Conservation (phyloP, 441 rosid species). For the Lepidium campestre region DNA sequence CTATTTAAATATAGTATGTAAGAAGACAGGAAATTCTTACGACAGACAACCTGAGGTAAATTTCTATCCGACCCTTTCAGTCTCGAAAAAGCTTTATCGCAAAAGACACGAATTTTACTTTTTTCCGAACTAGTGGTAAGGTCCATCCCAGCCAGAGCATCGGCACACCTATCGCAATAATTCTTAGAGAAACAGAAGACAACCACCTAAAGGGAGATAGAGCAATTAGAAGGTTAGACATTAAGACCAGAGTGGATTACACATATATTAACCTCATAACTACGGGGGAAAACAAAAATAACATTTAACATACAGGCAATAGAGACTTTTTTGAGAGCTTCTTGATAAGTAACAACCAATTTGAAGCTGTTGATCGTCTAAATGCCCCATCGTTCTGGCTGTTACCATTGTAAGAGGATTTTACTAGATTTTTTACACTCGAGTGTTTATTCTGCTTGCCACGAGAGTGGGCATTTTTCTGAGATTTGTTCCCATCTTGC, state of each 20-base stretch:
- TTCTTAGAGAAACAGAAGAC: constrained; percentile 97
- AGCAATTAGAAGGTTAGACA: constrained; percentile 2
- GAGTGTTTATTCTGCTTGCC: constrained; percentile 79
- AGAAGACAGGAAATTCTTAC: not conserved
- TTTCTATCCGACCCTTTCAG: constrained; percentile 93
- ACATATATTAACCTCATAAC: constrained; percentile 1
- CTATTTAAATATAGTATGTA: constrained; percentile 9
- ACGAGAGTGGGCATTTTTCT: constrained; percentile 61
- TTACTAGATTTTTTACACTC: constrained; percentile 46
- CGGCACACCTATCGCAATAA: constrained; percentile 91
- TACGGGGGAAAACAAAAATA: constrained; percentile 1
- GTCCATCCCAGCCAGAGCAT: constrained; percentile 62
- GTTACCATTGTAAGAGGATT: constrained; percentile 44
- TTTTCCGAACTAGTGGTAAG: constrained; percentile 85
- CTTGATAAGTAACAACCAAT: constrained; percentile 80
- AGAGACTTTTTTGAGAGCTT: constrained; percentile 82
- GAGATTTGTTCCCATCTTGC: constrained; percentile 55
- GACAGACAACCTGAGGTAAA: constrained; percentile 85
- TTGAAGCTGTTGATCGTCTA: constrained; percentile 71
- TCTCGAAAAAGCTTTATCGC: constrained; percentile 96
- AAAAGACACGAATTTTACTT: constrained; percentile 83
- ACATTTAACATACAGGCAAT: constrained; percentile 59
- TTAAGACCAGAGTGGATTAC: not conserved
- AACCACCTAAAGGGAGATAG: constrained; percentile 51
- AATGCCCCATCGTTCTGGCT: constrained; percentile 64